Evolutionary conservation across 257 asterid genomes (phyloP), one percentile per base, ranked within the genome.

Genomic region (Solanum etuberosum): DNA sequence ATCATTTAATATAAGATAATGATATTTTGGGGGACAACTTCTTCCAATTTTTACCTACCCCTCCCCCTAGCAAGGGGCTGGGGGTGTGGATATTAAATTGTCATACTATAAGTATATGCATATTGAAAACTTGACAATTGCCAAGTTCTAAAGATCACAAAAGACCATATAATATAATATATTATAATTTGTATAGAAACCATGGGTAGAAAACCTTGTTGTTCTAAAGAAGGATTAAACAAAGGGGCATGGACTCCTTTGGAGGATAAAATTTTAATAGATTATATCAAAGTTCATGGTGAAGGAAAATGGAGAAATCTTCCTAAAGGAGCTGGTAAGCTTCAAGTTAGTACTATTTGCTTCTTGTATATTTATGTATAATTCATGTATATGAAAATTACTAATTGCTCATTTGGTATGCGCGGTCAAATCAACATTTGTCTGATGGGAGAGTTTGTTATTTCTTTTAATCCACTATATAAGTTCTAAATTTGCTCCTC

Each of bases 291-390:
- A 80, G 40, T 46, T 43, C 37, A 80, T 80, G 84, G 84, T 80
- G 84, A 80, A 80, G 84, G 84, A 3, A 80, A 43, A 80, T 80
- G 84, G 84, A 80, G 84, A 80, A 80, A 80, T 46, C 84, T 80
- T 80, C 84, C 84, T 27, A 80, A 80, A 43, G 51, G 27, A 29
- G 65, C 84, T 43, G 84, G 84, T 80, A 4, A 78, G 84, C 5
- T 78, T 78, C 4, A 4, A 40, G 27, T 38, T 65, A 57, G 27
- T 73, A 46, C 7, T 2, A 38, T 76, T 76, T 38, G 7, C 23
- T 14, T 40, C 57, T 38, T 74, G 21, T 40, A n/a, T 35, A 6
- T 40, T n/a, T 77, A 31, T 77, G 15, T 40, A 35, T 73, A 35
- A 21, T 40, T 38, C 31, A 11, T 77, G 7, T 7, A 42, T 25